Evolutionary conservation across 768 basidiomycete genomes (phyloP).

Genomic region (Serendipita sp.): DNA sequence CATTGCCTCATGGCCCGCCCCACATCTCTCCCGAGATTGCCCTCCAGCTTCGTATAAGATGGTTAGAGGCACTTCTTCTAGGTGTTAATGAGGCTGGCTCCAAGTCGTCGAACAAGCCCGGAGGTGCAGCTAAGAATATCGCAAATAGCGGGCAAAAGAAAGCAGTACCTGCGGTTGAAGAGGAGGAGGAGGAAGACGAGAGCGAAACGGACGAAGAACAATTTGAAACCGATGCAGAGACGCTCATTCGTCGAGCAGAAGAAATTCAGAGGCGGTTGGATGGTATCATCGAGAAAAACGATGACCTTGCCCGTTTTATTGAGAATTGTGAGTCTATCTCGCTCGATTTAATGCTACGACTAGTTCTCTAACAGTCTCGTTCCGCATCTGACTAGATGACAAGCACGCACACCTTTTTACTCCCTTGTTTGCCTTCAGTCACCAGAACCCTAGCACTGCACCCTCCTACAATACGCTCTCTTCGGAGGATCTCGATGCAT

Average conservation of each 20-base stretch:
- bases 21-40: constrained; percentile 51
- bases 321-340: constrained; percentile 39
- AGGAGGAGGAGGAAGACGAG: constrained; percentile 18
- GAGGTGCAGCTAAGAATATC: constrained; percentile 8
- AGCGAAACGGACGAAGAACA: constrained; percentile 30
- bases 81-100: constrained; percentile 37
- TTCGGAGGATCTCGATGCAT: constrained; percentile 48
- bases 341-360: not conserved
- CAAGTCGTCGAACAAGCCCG: constrained; percentile 19
- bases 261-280: constrained; percentile 44
- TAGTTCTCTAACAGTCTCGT: not conserved
- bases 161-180: constrained; percentile 1
- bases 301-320: constrained; percentile 60
- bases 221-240: constrained; percentile 14
- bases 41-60: constrained; percentile 57
- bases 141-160: not conserved
- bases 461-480: constrained; percentile 48
- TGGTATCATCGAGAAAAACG: constrained; percentile 45
- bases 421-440: constrained; percentile 52
- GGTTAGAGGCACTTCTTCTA: constrained; percentile 62
- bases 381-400: constrained; percentile 35
- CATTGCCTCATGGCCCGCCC: constrained; percentile 21
- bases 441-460: constrained; percentile 22
- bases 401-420: constrained; percentile 59
- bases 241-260: constrained; percentile 41